Conservation (phyloP, 768 basidiomycete genomes). For the Mrakia blollopis region DNA sequence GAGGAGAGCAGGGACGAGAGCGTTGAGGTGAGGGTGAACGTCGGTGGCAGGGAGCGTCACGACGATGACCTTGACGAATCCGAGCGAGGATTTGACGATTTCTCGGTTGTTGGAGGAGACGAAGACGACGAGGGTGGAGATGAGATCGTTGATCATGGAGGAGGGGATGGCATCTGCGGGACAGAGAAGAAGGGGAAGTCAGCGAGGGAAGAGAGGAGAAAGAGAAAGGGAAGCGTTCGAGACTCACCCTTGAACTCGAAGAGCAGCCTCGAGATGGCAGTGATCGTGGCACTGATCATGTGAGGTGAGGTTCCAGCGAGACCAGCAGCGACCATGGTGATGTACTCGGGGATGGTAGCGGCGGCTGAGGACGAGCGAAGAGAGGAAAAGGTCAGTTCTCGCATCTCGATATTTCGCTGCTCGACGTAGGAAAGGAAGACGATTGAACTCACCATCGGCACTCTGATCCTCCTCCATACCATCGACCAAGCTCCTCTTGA, state of each 20-base stretch:
- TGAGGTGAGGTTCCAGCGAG: slow-evolving; percentile 88
- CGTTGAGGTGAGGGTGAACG: slow-evolving; percentile 68
- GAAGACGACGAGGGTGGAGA: slow-evolving; percentile 83
- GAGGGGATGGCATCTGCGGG: slow-evolving; percentile 60
- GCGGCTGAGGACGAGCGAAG: slow-evolving; percentile 46
- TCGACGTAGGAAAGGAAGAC: neutral
- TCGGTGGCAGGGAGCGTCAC: slow-evolving; percentile 71
- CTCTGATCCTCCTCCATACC: slow-evolving; percentile 59
- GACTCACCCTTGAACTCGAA: slow-evolving; percentile 89
- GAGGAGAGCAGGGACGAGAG: slow-evolving; percentile 76
- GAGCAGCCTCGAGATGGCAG: slow-evolving; percentile 83
- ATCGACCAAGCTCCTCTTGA: slow-evolving; percentile 68
- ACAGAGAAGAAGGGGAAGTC: neutral
- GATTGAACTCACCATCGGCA: slow-evolving; percentile 14
- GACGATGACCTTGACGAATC: slow-evolving; percentile 87
- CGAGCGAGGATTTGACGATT: slow-evolving; percentile 93
- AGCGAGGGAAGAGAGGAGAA: neutral
- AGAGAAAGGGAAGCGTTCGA: neutral
- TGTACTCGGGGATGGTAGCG: slow-evolving; percentile 81
- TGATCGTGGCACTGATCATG: slow-evolving; percentile 97
- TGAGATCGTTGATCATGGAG: slow-evolving; percentile 73
- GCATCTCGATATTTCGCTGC: slow-evolving; percentile 1
- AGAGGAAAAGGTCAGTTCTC: slow-evolving; percentile 17
- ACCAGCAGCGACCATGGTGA: slow-evolving; percentile 95
- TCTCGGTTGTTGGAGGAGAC: slow-evolving; percentile 85